phyloP scores from a whole-genome alignment of 208 protist genomes.

The Trypanosomatidae sp. region DNA sequence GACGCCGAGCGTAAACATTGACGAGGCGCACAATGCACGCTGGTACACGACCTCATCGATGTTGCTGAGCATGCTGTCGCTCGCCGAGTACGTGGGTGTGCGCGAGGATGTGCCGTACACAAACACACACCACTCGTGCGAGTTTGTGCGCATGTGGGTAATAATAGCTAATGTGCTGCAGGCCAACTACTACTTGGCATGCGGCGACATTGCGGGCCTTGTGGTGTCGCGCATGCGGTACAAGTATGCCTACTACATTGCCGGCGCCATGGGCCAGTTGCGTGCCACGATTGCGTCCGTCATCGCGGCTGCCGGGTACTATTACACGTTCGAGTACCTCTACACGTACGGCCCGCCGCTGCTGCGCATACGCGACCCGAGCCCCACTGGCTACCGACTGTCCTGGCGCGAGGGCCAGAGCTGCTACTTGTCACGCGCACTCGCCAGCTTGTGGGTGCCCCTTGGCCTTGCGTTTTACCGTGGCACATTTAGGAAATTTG shows the following conservation, averaged over 20 bases:
- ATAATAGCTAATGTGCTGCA: slow-evolving; percentile 43
- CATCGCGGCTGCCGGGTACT: slow-evolving; percentile 64
- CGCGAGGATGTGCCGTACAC: slow-evolving; percentile 77
- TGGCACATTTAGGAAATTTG: slow-evolving; percentile 56
- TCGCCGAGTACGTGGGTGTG: slow-evolving; percentile 55
- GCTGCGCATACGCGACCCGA: slow-evolving; percentile 62
- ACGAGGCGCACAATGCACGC: slow-evolving; percentile 68
- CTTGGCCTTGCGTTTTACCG: slow-evolving; percentile 73
- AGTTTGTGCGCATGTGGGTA: slow-evolving; percentile 58
- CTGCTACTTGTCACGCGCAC: slow-evolving; percentile 42
- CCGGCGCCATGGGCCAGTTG: slow-evolving; percentile 25
- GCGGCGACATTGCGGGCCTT: slow-evolving; percentile 18
- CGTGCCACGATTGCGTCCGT: slow-evolving; percentile 55
- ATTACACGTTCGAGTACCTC: slow-evolving; percentile 81
- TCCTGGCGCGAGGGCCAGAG: slow-evolving; percentile 68
- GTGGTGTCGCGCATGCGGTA: slow-evolving; percentile 42
- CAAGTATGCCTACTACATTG: slow-evolving; percentile 44
- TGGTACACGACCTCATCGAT: slow-evolving; percentile 55
- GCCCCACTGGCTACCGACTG: slow-evolving; percentile 49
- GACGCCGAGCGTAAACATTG: slow-evolving; percentile 52
- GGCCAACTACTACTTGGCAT: slow-evolving; percentile 35
- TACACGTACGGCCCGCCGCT: slow-evolving; percentile 65
- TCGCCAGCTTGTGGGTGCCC: slow-evolving; percentile 45
- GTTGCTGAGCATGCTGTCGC: slow-evolving; percentile 30
- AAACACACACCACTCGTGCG: slow-evolving; percentile 53